phyloP scores from a whole-genome alignment of 306 rosid species.

The Cicer bijugum region DNA sequence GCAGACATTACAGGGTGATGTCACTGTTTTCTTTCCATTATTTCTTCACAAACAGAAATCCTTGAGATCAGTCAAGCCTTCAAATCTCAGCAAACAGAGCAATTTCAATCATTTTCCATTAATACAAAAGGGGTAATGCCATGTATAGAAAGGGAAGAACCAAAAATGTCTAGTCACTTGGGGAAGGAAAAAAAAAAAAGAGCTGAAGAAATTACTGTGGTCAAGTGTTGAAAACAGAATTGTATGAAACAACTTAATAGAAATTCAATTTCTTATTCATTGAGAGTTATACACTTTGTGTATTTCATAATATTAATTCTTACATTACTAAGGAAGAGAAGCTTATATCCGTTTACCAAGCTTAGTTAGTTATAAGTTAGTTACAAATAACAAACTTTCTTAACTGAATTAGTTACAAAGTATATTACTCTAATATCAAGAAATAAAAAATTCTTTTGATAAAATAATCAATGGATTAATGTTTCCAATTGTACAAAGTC shows the following conservation, averaged over 20 bases:
- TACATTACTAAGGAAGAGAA: too few species aligned
- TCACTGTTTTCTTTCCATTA: background rate
- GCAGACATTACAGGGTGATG: conserved; percentile 1
- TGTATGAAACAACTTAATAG: too few species aligned
- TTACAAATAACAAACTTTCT: too few species aligned
- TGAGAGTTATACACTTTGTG: too few species aligned
- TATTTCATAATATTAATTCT: too few species aligned
- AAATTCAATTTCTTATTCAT: too few species aligned
- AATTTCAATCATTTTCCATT: background rate
- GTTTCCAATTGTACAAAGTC: background rate
- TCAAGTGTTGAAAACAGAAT: too few species aligned
- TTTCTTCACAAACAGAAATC: background rate
- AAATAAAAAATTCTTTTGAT: conserved; percentile 3
- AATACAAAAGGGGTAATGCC: conserved; percentile 9
- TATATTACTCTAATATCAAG: background rate
- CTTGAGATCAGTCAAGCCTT: conserved; percentile 1
- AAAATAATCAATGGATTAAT: background rate
- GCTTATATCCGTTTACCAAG: too few species aligned
- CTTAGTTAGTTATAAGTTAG: too few species aligned
- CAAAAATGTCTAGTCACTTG: background rate
- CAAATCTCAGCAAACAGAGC: background rate
- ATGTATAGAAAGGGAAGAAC: conserved; percentile 9
- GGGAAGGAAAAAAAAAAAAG: background rate
- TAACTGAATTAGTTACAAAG: too few species aligned
- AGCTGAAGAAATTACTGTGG: background rate